Evolutionary conservation across 2,329 filamentous ascomycete genomes (phyloP), one percentile per base, ranked within the genome.

Genomic region (Colletotrichum tofieldiae): DNA sequence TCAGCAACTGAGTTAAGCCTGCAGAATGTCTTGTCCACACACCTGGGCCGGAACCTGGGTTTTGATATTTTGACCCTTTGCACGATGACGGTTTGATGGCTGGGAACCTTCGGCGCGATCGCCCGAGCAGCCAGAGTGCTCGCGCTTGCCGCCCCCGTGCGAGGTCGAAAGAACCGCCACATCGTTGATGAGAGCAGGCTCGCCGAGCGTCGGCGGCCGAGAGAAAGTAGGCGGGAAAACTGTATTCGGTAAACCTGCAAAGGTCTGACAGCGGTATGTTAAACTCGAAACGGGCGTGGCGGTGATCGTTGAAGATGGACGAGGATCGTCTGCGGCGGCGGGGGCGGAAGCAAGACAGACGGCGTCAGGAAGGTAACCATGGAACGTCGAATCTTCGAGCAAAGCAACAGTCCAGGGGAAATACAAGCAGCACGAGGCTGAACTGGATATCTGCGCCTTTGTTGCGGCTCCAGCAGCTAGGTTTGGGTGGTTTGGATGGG

Each of bases 21-120:
- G 51, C 11, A n/a, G 2, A 16, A 18, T 11, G n/a, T n/a, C 11
- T 37, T 39, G n/a, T 23, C 11, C 35, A 55, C 65, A 9, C 60
- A 75, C 73, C 64, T 68, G 3, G 73, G 58, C 32, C 63, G 64
- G n/a, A 68, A 64, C 9, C 52, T 56, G 1, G 61, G 37, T 32
- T 59, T 66, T 2, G 65, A 54, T 8, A 75, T 23, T 14, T 72
- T 73, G 41, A 76, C 73, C 47, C 73, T 73, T 49, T 76, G 75
- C 3, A 76, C 39, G 6, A 60, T 47, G 39, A 76, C 66, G 8
- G 67, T 63, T 29, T 74, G 62, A 20, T 62, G 63, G 29, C 54
- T 59, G 20, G 62, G 32, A 18, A 59, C 60, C 14, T 65, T 67
- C 39, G 56, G 58, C 7, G 67, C 65, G 8, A 73, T 49, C 32